Percentiles rank a stretch among this genome's conserved stretches.
phyloP scores from a whole-genome alignment of 805 yeast species.

The Starmera quercuum region DNA sequence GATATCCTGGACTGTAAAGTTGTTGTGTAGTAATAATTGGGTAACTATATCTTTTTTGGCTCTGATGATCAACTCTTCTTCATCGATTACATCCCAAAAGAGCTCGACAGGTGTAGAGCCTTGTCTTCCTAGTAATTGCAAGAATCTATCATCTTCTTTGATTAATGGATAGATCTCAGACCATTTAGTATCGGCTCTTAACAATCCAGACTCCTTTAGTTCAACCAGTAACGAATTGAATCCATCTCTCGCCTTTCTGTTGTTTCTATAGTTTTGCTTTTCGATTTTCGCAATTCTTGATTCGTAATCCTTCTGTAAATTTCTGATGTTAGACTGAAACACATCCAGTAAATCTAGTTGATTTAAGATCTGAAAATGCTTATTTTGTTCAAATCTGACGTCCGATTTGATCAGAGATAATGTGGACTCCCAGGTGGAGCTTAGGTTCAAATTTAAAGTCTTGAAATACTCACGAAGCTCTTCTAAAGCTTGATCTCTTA shows the following conservation, averaged over 20 bases:
- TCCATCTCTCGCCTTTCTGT: constrained; percentile 57
- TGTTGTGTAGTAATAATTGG: constrained; percentile 35
- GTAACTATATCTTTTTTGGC: constrained; percentile 55
- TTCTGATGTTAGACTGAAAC: constrained; percentile 29
- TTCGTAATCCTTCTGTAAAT: constrained; percentile 21
- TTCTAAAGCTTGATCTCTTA: constrained; percentile 39
- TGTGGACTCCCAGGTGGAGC: constrained; percentile 14
- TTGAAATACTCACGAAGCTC: constrained; percentile 47
- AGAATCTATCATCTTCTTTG: constrained; percentile 48
- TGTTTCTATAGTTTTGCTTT: constrained; percentile 41
- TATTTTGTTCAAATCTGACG: constrained; percentile 49
- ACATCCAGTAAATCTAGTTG: constrained; percentile 53
- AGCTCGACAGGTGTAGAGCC: constrained; percentile 76
- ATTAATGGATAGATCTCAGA: constrained; percentile 41
- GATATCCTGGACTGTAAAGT: constrained; percentile 17
- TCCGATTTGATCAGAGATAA: constrained; percentile 24
- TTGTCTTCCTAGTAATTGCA: constrained; percentile 58
- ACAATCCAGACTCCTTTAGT: constrained; percentile 21
- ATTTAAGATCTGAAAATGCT: constrained; percentile 42
- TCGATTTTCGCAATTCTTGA: constrained; percentile 18
- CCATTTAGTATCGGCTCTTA: constrained; percentile 53
- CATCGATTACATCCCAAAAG: constrained; percentile 68
- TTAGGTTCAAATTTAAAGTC: constrained; percentile 20
- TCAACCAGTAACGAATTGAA: constrained; percentile 42
- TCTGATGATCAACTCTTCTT: constrained; percentile 44